A percentile compares a stretch with the other conserved stretches of the same genome.
These are phyloP conservation scores for Huntiella abstrusa DNA, from an alignment of 2,329 filamentous ascomycete genomes.

Conservation along the genomic window DNA sequence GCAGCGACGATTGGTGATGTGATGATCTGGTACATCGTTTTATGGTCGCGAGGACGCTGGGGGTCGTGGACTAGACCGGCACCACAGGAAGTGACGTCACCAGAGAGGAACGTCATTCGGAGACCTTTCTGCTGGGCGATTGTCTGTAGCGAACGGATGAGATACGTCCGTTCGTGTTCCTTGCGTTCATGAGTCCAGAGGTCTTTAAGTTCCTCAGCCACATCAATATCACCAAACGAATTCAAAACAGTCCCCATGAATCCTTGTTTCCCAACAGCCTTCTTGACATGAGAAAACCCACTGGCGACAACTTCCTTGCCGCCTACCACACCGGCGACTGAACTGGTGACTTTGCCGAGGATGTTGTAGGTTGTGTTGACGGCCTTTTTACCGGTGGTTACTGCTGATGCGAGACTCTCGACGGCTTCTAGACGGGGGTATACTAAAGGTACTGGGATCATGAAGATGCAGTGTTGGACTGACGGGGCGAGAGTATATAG, in stretches of 20 bases:
- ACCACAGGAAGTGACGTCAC: conserved; percentile 77
- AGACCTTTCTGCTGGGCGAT: conserved; percentile 91
- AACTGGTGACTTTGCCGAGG: conserved; percentile 84
- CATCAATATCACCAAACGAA: conserved; percentile 88
- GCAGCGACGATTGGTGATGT: conserved; percentile 81
- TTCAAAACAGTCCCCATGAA: conserved; percentile 91
- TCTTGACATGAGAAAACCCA: conserved; percentile 89
- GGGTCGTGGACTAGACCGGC: conserved; percentile 92
- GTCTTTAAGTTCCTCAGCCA: conserved; percentile 84
- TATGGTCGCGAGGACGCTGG: conserved; percentile 76
- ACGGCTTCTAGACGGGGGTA: conserved; percentile 85
- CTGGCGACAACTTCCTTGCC: conserved; percentile 84
- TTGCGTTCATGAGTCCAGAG: conserved; percentile 98
- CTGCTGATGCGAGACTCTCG: conserved; percentile 76
- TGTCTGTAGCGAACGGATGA: conserved; percentile 87
- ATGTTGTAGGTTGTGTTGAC: conserved; percentile 95
- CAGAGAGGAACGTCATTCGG: conserved; percentile 91
- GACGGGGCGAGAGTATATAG: conserved; percentile 76
- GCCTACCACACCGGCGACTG: conserved; percentile 85
- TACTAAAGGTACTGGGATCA: conserved; percentile 76
- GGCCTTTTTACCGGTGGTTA: conserved; percentile 88
- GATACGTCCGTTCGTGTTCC: conserved; percentile 88
- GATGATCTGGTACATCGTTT: conserved; percentile 98
- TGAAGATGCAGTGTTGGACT: conserved; percentile 93
- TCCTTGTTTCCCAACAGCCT: conserved; percentile 84